phyloP scores from a whole-genome alignment of 2,329 filamentous ascomycete species.

The Penicillium thymicola region DNA sequence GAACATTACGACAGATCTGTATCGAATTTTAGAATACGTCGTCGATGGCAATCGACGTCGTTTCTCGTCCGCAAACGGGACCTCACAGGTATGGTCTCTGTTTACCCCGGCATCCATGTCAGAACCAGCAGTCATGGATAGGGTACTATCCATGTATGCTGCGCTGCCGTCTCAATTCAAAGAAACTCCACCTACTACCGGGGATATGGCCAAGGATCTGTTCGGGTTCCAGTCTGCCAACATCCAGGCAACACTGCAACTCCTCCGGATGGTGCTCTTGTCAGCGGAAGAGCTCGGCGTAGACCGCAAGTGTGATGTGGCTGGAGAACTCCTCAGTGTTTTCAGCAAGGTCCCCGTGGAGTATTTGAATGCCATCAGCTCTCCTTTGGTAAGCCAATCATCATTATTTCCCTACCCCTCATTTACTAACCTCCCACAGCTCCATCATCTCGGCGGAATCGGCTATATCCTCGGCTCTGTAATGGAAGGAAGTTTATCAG shows the following conservation, averaged over 20 bases:
- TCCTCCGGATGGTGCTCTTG: slow-evolving; percentile 49
- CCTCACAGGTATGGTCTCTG: slow-evolving; percentile 24
- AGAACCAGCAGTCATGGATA: slow-evolving; percentile 25
- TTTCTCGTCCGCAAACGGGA: slow-evolving; percentile 23
- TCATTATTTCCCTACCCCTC: background rate
- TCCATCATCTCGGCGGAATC: slow-evolving; percentile 50
- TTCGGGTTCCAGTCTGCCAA: slow-evolving; percentile 52
- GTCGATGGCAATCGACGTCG: slow-evolving; percentile 27
- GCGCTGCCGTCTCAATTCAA: slow-evolving; percentile 25
- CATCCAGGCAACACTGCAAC: slow-evolving; percentile 48
- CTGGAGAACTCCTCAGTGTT: slow-evolving; percentile 43
- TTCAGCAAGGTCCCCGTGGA: slow-evolving; percentile 45
- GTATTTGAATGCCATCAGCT: slow-evolving; percentile 49
- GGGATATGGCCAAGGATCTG: slow-evolving; percentile 37
- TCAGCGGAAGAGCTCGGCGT: slow-evolving; percentile 37
- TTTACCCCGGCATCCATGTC: slow-evolving; percentile 22
- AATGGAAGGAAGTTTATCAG: slow-evolving; percentile 45
- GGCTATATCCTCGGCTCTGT: slow-evolving; percentile 50
- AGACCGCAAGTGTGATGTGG: slow-evolving; percentile 47
- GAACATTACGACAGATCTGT: slow-evolving; percentile 58
- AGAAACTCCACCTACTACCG: slow-evolving; percentile 26
- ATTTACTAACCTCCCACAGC: slow-evolving; percentile 10
- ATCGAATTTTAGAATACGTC: slow-evolving; percentile 55
- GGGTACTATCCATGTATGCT: slow-evolving; percentile 25
- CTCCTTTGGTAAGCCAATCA: slow-evolving; percentile 37